Evolutionary conservation across 106 monocot genomes (phyloP), one percentile per base, ranked within the genome.

Genomic region (Dioscorea dumetorum): DNA sequence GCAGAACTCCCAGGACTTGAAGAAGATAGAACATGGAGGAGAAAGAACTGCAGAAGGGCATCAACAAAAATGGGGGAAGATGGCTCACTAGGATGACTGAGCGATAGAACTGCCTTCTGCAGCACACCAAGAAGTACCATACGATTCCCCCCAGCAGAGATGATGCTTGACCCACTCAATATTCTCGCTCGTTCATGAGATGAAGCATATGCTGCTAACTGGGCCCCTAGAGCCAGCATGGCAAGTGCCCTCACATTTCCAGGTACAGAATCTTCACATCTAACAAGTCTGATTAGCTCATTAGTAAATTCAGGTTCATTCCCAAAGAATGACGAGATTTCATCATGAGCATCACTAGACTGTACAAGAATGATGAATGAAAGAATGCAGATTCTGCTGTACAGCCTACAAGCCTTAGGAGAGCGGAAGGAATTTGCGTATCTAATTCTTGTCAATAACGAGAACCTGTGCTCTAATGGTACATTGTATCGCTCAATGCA

Each of bases 301-400:
- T 93, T 99, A 15, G 87, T 90, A 61, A 87, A 93, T 62, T 93
- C 93, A 62, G 99, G 99, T 61, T 99, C 99, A 90, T 99, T 93
- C 19, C 93, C 91, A 81, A 93, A 99, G 78, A 93, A 93, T 32
- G 90, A 93, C 20, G 80, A 75, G 51, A 99, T 81, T 74, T 99
- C 99, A 78, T 93, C 99, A 77, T 90, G 82, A 24, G 99, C 99
- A 83, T 99, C 99, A 81, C 76, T 90, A 12, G 93, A 93, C 68
- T 99, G 99, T 34, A 99, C 93, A 61, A 99, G 48, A 21, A 90
- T 83, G 73, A 93, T 82, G 52, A 99, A 99, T 18, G 99, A 82
- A 73, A 99, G 87, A 83, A 99, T 90, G 50, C 87, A 93, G 20
- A 99, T 90, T 69, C 81, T 83, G 76, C 87, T 90, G 57, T 87